phyloP scores from a whole-genome alignment of 495 filamentous ascomycete species.

The Astrocystis sublimbata region DNA sequence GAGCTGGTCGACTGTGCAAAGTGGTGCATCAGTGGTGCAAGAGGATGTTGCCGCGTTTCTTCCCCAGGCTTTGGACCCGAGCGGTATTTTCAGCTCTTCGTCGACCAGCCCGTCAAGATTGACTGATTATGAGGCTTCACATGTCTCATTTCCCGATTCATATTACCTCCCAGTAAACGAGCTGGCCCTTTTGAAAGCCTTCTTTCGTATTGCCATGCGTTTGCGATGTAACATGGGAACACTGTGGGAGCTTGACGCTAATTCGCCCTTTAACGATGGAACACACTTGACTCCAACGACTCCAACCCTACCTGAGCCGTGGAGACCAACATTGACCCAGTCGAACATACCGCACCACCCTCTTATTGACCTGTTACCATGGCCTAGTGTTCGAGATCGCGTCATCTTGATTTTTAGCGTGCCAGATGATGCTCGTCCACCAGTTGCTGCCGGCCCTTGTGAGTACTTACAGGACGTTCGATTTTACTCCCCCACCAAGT shows the following conservation, averaged over 20 bases:
- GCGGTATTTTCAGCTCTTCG: not conserved
- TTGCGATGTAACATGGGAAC: conserved; percentile 17
- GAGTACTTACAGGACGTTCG: not conserved
- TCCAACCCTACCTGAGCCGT: conserved; percentile 23
- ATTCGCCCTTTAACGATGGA: conserved; percentile 20
- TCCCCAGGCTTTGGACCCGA: not conserved
- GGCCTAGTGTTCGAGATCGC: conserved; percentile 49
- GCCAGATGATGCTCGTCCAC: conserved; percentile 40
- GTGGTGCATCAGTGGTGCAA: not conserved
- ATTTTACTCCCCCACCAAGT: not conserved
- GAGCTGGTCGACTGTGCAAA: not conserved
- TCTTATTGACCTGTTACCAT: conserved; percentile 51
- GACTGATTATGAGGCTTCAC: not conserved
- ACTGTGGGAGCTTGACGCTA: conserved; percentile 25
- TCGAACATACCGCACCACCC: conserved; percentile 48
- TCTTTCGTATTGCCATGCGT: conserved; percentile 30
- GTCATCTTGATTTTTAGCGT: conserved; percentile 45
- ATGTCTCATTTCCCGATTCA: conserved; percentile 25
- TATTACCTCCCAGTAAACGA: conserved; percentile 34
- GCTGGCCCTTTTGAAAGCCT: conserved; percentile 27
- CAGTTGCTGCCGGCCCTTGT: conserved; percentile 35
- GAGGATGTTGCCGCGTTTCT: not conserved
- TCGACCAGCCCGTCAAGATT: not conserved
- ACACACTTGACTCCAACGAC: conserved; percentile 19
- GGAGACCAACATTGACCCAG: conserved; percentile 33